phyloP scores from a whole-genome alignment of 2,329 filamentous ascomycete genomes.

The Exophiala aquamarina region DNA sequence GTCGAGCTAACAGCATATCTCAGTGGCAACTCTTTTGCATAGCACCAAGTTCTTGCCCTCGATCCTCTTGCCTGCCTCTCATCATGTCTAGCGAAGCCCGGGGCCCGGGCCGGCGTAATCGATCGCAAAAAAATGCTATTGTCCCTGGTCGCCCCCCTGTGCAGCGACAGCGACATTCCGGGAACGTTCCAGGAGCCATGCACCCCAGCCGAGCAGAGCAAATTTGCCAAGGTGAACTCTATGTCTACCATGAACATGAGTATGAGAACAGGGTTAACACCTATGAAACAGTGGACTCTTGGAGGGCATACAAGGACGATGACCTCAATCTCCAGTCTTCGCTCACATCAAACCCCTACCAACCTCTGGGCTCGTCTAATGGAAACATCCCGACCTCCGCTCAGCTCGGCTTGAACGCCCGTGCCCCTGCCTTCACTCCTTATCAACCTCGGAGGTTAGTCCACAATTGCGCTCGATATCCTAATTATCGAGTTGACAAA shows the following conservation, averaged over 20 bases:
- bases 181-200: no score
- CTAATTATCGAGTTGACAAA: constrained; percentile 29
- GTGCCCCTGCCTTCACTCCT: constrained; percentile 6
- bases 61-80: neutral
- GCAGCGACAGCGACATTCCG: no score
- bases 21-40: constrained; percentile 22
- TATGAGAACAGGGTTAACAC: constrained; percentile 22
- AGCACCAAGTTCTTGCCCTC: neutral
- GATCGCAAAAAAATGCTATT: neutral
- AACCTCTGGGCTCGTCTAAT: no score
- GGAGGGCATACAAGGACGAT: constrained; percentile 26
- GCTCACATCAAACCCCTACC: neutral
- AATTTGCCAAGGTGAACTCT: constrained; percentile 24
- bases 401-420: neutral
- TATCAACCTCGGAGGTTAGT: constrained; percentile 27
- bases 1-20: constrained; percentile 20
- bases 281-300: constrained; percentile 27
- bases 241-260: constrained; percentile 9
- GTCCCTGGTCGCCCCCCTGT: neutral
- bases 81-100: constrained; percentile 8
- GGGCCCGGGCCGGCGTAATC: constrained; percentile 1
- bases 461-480: constrained; percentile 25
- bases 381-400: no score
- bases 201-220: constrained; percentile 4
- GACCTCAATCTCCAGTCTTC: constrained; percentile 17